phyloP scores from a whole-genome alignment of 768 basidiomycete species.

The Amanita polypyramis region DNA sequence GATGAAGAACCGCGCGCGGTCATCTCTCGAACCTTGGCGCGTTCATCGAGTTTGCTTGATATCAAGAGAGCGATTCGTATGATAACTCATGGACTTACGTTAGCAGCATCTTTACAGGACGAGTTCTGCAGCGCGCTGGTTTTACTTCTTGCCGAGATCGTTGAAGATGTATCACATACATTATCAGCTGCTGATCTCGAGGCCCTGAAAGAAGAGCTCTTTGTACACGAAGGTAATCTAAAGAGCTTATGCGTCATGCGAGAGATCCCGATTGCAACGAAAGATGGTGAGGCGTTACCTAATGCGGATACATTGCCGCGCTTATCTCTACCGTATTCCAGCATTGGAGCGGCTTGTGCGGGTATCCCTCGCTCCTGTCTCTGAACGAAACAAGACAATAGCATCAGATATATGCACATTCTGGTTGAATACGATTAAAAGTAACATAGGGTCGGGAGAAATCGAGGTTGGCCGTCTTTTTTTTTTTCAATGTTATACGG shows the following conservation, averaged over 20 bases:
- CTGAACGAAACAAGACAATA: constrained; percentile 26
- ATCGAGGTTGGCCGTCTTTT: constrained; percentile 5
- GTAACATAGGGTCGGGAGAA: not conserved
- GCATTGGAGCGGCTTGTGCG: constrained; percentile 32
- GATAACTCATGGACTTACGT: constrained; percentile 26
- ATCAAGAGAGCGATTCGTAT: constrained; percentile 28
- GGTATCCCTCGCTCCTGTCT: constrained; percentile 24
- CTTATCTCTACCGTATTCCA: constrained; percentile 15
- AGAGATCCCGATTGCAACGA: constrained; percentile 14
- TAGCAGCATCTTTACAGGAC: constrained; percentile 9
- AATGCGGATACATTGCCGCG: not conserved
- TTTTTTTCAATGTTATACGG: not conserved
- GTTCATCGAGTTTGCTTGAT: constrained; percentile 15
- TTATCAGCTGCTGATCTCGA: constrained; percentile 21
- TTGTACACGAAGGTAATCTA: constrained; percentile 23
- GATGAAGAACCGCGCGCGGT: constrained; percentile 20
- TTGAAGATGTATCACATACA: constrained; percentile 16
- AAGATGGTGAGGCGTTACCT: constrained; percentile 22
- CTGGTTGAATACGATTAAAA: constrained; percentile 29
- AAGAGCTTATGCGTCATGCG: constrained; percentile 23
- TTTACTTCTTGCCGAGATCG: constrained; percentile 27
- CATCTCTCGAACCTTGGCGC: constrained; percentile 24
- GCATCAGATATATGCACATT: constrained; percentile 28
- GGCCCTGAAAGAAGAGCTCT: constrained; percentile 29
- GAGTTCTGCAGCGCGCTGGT: constrained; percentile 22